Evolutionary conservation across 2,329 filamentous ascomycete genomes (phyloP).

Genomic region (Seiridium cupressi): DNA sequence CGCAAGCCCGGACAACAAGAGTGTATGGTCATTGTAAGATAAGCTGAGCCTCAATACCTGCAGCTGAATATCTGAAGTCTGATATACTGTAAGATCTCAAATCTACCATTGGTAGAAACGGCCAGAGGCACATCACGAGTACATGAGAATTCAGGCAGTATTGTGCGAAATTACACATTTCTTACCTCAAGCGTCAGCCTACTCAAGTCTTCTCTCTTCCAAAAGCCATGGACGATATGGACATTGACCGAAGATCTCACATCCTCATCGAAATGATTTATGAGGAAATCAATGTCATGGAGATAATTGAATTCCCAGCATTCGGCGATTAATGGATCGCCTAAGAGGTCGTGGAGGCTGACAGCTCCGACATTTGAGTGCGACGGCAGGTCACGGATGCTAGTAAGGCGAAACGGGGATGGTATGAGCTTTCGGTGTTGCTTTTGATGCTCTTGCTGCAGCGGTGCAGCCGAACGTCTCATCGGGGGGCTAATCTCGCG

Average conservation of each 20-base stretch:
- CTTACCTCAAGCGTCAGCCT: slow-evolving; percentile 56
- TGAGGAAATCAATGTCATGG: slow-evolving; percentile 57
- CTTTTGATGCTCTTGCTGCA: not conserved
- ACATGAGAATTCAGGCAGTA: no score
- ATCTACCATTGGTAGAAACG: no score
- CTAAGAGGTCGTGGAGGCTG: slow-evolving; percentile 64
- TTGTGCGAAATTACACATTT: not conserved
- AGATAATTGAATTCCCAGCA: slow-evolving; percentile 71
- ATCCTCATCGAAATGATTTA: slow-evolving; percentile 52
- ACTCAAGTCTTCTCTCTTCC: slow-evolving; percentile 65
- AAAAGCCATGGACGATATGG: slow-evolving; percentile 60
- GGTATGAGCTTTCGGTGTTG: slow-evolving; percentile 27
- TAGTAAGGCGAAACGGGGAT: slow-evolving; percentile 72
- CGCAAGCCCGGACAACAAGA: not conserved
- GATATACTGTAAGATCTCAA: no score
- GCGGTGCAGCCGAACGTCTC: slow-evolving; percentile 15
- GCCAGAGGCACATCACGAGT: no score
- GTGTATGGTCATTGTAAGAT: not conserved
- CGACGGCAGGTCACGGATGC: slow-evolving; percentile 61
- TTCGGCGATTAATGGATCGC: slow-evolving; percentile 70
- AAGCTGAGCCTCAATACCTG: no score
- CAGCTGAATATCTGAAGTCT: no score
- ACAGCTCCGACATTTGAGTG: slow-evolving; percentile 64
- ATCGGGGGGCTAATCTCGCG: slow-evolving; percentile 46
- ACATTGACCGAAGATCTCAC: slow-evolving; percentile 47